These are phyloP conservation scores for Colletotrichum graminicola DNA, from an alignment of 2,329 filamentous ascomycete genomes.

Conservation along the genomic window DNA sequence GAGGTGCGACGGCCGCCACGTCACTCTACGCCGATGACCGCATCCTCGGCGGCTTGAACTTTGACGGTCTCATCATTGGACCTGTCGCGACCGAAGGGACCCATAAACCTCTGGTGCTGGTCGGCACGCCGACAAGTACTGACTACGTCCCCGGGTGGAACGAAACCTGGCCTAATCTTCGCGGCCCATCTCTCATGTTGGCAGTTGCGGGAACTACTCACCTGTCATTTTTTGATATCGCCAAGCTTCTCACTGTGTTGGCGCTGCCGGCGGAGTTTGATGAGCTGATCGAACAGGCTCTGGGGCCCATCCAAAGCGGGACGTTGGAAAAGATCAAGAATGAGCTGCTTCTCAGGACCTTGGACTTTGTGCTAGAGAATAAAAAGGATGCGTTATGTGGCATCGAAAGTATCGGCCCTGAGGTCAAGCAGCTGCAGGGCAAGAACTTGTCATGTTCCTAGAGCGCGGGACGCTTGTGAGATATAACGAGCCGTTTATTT, in stretches of 20 bases:
- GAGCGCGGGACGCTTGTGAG: neutral
- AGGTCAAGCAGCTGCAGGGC: neutral
- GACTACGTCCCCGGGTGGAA: constrained; percentile 49
- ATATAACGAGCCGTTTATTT: neutral
- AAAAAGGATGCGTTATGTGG: constrained; percentile 6
- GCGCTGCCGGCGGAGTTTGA: constrained; percentile 1
- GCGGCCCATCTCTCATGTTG: constrained; percentile 46
- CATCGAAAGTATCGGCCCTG: constrained; percentile 7
- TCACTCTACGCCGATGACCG: constrained; percentile 48
- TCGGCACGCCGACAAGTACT: constrained; percentile 48
- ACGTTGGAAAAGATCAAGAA: neutral
- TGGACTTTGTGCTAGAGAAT: neutral
- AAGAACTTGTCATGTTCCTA: neutral
- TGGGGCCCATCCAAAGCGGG: constrained; percentile 18
- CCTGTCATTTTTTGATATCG: constrained; percentile 48
- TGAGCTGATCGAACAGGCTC: neutral
- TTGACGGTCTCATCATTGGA: constrained; percentile 55
- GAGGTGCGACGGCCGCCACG: constrained; percentile 53
- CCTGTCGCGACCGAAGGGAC: constrained; percentile 46
- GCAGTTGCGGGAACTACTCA: constrained; percentile 47
- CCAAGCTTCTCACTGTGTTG: constrained; percentile 11
- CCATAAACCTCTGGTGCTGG: constrained; percentile 48
- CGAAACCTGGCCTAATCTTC: constrained; percentile 47
- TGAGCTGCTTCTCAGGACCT: constrained; percentile 1
- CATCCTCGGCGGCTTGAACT: constrained; percentile 53